phyloP scores from a whole-genome alignment of 768 basidiomycete genomes.

The Hygrophorus pudorinus region DNA sequence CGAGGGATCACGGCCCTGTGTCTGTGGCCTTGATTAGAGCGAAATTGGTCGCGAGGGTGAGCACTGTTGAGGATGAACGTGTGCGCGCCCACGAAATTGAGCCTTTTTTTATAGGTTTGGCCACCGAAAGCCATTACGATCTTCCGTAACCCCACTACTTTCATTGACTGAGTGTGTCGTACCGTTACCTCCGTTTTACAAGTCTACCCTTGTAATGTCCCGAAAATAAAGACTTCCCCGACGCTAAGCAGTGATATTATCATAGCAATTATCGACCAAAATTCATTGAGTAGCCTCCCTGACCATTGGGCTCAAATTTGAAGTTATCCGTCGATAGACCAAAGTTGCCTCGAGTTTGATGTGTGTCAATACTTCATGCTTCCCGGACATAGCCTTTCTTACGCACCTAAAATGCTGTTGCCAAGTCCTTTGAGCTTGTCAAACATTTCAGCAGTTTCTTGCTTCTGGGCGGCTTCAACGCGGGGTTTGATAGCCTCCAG shows the following conservation, averaged over 20 bases:
- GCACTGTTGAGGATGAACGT: conserved; percentile 10
- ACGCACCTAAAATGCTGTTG: conserved; percentile 75
- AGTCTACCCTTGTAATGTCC: not conserved
- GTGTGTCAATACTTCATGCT: not conserved
- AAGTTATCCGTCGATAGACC: conserved; percentile 95
- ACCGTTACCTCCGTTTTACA: not conserved
- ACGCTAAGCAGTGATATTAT: not conserved
- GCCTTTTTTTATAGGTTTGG: conserved; percentile 27
- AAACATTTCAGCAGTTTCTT: conserved; percentile 87
- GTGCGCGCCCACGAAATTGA: not conserved
- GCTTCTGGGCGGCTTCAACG: conserved; percentile 67
- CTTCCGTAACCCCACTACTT: conserved; percentile 33
- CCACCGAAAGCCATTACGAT: conserved; percentile 27
- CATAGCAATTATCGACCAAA: conserved; percentile 43
- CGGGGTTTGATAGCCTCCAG: conserved; percentile 54
- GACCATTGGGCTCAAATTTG: conserved; percentile 87
- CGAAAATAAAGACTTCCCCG: not conserved
- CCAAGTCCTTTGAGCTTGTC: conserved; percentile 88
- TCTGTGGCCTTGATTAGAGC: conserved; percentile 71
- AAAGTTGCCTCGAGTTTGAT: conserved; percentile 58
- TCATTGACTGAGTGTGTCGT: conserved; percentile 20
- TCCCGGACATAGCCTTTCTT: not conserved
- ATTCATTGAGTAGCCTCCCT: conserved; percentile 94
- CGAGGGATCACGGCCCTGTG: conserved; percentile 87
- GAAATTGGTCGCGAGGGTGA: conserved; percentile 54